A percentile compares a stretch with the other conserved stretches of the same genome.
Evolutionary conservation across 768 basidiomycete genomes (phyloP).

Genomic region (Trametes villosa): DNA sequence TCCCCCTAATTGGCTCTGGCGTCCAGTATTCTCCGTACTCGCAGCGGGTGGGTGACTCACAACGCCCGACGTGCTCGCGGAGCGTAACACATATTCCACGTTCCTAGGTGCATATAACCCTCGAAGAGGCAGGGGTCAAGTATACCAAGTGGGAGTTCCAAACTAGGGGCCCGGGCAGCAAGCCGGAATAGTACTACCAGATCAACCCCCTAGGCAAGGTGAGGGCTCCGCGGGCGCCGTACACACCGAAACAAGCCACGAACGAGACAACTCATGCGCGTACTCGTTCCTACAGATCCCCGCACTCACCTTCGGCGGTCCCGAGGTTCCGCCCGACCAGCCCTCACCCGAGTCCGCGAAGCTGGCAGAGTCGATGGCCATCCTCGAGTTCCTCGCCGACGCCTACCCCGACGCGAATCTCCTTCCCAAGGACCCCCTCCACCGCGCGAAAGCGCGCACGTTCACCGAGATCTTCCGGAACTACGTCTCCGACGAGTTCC

Average conservation of each 20-base stretch:
- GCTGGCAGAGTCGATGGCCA: conserved; percentile 63
- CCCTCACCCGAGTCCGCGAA: conserved; percentile 65
- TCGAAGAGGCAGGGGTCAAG: conserved; percentile 56
- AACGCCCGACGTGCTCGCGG: too few species aligned
- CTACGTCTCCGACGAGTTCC: conserved; percentile 45
- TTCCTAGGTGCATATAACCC: conserved; percentile 59
- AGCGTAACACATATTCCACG: too few species aligned
- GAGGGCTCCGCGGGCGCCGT: too few species aligned
- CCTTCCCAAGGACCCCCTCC: conserved; percentile 57
- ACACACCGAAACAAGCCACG: not conserved
- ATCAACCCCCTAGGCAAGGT: conserved; percentile 73
- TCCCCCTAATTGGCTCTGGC: not conserved
- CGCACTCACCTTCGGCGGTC: conserved; percentile 64
- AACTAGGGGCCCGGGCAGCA: conserved; percentile 56
- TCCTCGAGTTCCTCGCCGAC: conserved; percentile 70
- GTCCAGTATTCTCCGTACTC: not conserved
- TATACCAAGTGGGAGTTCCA: conserved; percentile 58
- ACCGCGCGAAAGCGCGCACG: conserved; percentile 60
- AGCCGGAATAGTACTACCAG: conserved; percentile 70
- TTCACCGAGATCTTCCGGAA: conserved; percentile 58
- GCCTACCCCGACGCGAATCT: conserved; percentile 52
- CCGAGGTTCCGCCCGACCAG: conserved; percentile 51
- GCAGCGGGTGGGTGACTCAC: not conserved
- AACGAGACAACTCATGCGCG: not conserved
- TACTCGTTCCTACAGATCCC: conserved; percentile 45